A percentile compares a stretch with the other conserved stretches of the same genome.
Evolutionary conservation across 495 filamentous ascomycete species (phyloP).

Genomic region (Penicillium dipodomyicola): DNA sequence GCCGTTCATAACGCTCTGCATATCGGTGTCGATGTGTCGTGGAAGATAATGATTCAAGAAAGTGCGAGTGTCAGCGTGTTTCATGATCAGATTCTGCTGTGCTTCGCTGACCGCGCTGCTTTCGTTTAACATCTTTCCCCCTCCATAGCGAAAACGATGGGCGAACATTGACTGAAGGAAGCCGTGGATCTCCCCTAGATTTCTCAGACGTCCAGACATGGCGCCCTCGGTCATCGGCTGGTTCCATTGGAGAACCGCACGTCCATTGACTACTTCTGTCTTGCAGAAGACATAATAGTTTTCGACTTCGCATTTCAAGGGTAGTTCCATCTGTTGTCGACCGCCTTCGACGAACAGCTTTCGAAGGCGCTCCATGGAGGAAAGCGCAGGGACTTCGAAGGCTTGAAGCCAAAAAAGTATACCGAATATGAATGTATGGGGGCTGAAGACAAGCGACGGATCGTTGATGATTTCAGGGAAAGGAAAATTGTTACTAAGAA

Average conservation of each 20-base stretch:
- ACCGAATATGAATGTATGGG: no score
- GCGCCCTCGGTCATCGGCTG: slow-evolving; percentile 16
- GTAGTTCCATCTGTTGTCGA: slow-evolving; percentile 23
- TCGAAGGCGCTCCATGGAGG: no score
- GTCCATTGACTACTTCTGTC: slow-evolving; percentile 15
- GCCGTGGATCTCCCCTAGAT: slow-evolving; percentile 27
- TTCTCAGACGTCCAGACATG: slow-evolving; percentile 21
- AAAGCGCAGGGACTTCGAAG: no score
- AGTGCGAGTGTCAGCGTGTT: slow-evolving; percentile 29
- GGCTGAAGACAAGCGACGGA: no score
- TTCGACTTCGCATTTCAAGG: slow-evolving; percentile 19
- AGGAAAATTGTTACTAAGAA: no score
- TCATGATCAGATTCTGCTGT: slow-evolving; percentile 41
- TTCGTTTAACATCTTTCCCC: slow-evolving; percentile 26
- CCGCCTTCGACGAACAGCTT: slow-evolving; percentile 17
- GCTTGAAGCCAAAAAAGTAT: no score
- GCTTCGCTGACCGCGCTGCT: slow-evolving; percentile 33
- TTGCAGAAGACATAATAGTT: slow-evolving; percentile 28
- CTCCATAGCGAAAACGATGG: slow-evolving; percentile 22
- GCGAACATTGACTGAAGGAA: slow-evolving; percentile 24
- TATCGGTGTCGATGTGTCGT: slow-evolving; percentile 2
- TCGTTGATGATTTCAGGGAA: no score
- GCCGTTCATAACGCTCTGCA: slow-evolving; percentile 31
- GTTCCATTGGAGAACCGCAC: slow-evolving; percentile 13
- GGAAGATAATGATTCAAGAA: slow-evolving; percentile 41